Conservation (phyloP, 2,329 filamentous ascomycete species). For the Moelleriella libera region DNA sequence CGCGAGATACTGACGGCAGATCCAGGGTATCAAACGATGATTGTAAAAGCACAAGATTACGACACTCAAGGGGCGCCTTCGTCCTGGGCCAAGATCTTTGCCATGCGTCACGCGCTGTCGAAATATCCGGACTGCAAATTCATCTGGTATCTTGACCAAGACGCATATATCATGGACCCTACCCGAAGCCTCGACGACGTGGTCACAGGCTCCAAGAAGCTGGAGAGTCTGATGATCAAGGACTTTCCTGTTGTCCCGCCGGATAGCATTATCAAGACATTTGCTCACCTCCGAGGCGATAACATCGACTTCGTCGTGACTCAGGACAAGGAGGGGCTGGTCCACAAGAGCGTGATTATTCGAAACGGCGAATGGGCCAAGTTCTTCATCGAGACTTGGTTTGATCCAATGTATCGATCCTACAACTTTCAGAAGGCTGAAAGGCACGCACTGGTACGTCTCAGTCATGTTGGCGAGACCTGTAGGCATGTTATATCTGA, state of each 20-base stretch:
- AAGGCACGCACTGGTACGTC: conserved; percentile 68
- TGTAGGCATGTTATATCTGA: neutral
- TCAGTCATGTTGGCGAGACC: neutral
- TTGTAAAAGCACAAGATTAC: conserved; percentile 66
- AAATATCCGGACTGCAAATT: conserved; percentile 62
- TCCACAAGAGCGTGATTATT: conserved; percentile 64
- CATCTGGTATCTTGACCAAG: conserved; percentile 77
- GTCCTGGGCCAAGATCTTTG: conserved; percentile 69
- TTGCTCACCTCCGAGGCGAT: conserved; percentile 61
- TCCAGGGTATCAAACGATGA: conserved; percentile 74
- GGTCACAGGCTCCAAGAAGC: conserved; percentile 49
- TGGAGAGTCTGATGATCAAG: conserved; percentile 72
- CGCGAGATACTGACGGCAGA: neutral
- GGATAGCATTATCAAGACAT: conserved; percentile 94
- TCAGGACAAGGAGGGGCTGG: conserved; percentile 71
- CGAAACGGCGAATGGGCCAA: conserved; percentile 79
- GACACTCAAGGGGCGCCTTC: conserved; percentile 43
- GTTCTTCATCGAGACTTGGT: conserved; percentile 92
- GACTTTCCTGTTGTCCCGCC: conserved; percentile 82
- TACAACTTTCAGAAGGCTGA: conserved; percentile 98
- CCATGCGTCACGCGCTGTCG: conserved; percentile 78
- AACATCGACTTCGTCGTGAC: conserved; percentile 72
- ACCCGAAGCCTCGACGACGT: conserved; percentile 53
- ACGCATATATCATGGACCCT: conserved; percentile 82
- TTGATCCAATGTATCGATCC: conserved; percentile 79